Evolutionary conservation across 2,329 filamentous ascomycete genomes (phyloP), one percentile per base, ranked within the genome.

Genomic region (Phialophora tarda): DNA sequence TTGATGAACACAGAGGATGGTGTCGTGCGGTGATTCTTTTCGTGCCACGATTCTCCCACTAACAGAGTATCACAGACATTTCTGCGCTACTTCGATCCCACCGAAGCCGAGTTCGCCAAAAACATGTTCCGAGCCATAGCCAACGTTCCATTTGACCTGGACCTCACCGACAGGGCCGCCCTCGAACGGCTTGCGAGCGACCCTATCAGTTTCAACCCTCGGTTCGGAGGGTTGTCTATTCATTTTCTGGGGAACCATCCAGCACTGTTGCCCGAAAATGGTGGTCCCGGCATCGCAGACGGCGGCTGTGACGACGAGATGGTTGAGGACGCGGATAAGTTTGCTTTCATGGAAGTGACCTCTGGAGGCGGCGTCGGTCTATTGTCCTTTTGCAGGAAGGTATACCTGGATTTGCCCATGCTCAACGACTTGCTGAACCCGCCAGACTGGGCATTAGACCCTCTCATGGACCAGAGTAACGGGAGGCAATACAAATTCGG

Each of bases 91-190:
- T 51, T 51, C 23, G 48, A 51, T 10, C 48, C 48, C 10, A 51
- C 48, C 14, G 48, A 51, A 24, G 48, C 48, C 24, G 48, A 24
- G 4, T 51, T 51, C 17, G 48, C 48, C 48, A 51, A 51, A 11
- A 51, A 51, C 48, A 51, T 51, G 21, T 51, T 51, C 48, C 48
- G 21, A 26, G 48, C 48, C 11, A 17, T 51, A 4, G 48, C 48
- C 21, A 51, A 51, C 23, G 48, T 51, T 1, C 48, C 48, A 24
- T 51, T 51, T 23, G 48, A 51, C 14, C 48, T 51, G 8, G 48
- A 51, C 14, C 48, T 51, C 24, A 51, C 21, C 24, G 48, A 51
- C 48, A 8, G 24, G 3, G 48, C 21, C 21, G 48, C 24, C 4
- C 48, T 51, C 21, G 48, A 23, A 23, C 21, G 14, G 48, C 48